Base-by-base conservation (phyloP, 73 alveolate genomes). In the Paramecium bursaria region DNA sequence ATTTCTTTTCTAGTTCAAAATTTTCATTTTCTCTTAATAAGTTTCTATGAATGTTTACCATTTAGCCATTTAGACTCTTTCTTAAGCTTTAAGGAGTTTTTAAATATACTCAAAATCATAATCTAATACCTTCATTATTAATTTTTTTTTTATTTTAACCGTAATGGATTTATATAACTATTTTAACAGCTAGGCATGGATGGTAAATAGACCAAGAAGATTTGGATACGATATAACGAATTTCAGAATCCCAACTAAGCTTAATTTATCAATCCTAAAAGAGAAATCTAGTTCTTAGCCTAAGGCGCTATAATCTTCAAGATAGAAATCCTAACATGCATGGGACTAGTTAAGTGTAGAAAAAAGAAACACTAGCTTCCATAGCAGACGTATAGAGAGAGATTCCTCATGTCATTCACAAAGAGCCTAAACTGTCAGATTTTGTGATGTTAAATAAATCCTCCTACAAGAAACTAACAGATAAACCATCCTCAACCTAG, bases 201-300 rank as follows among this genome's bases (percentile, higher is more conserved):
- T 25, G 82, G 46, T 39, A 30, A 30, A 30, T 6, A 39, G 47
- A 5, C 50, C 54, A 3, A 67, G 82, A 42, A 67, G 61, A 47
- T 67, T 67, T 21, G 82, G 82, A 42, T 42, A 67, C 33, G 82
- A 67, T n/a, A 30, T 67, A 17, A 67, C 82, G 33, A 67, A 67
- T 35, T 29, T 67, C 1, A 30, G 33, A 30, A 30, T 30, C 33
- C 27, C 31, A 15, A 67, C 53, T 1, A 67, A 14, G 35, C 22
- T 67, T 15, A 67, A 67, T 42, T 42, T 67, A 17, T 33, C 82
- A 21, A 7, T 25, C 33, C 15, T 67, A 7, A 67, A 67, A 11
- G 44, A 42, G 26, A 67, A 67, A 67, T 42, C 53, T 3, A 57
- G 44, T 25, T 67, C 53, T 2, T 39, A 42, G 3, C 26, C 26